Conservation (phyloP, 805 yeast species). For the Starmerella scarabaei region DNA sequence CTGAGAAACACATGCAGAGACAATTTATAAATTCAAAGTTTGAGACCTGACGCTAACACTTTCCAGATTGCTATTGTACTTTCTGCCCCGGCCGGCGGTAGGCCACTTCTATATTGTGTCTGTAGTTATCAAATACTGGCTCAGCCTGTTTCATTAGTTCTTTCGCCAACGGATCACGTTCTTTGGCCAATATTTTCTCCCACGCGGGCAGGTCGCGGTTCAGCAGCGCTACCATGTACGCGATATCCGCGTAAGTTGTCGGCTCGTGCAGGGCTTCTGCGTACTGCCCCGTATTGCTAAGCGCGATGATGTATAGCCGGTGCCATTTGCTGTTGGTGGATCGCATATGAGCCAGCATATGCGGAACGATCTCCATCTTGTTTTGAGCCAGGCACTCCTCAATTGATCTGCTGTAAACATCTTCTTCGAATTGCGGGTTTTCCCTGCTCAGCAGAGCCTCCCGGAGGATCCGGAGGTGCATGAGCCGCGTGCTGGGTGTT, state of each 20-base stretch:
- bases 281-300: conserved; percentile 10
- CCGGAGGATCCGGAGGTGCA: conserved; percentile 8
- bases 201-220: conserved; percentile 9
- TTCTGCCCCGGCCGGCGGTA: not conserved
- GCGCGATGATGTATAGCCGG: conserved; percentile 1
- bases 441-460: conserved; percentile 9
- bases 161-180: not conserved
- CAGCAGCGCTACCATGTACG: conserved; percentile 5
- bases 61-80: conserved; percentile 7
- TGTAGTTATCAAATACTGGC: not conserved
- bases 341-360: conserved; percentile 4
- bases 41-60: conserved; percentile 19
- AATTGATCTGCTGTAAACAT: conserved; percentile 6
- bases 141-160: conserved; percentile 7
- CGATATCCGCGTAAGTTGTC: not conserved
- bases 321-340: not conserved
- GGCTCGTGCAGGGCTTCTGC: conserved; percentile 5
- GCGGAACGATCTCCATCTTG: conserved; percentile 4
- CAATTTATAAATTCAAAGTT: conserved; percentile 13
- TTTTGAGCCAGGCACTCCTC: conserved; percentile 5
- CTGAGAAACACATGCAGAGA: conserved; percentile 27
- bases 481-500: not conserved
- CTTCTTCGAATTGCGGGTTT: not conserved
- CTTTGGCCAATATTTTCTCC: not conserved
- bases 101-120: not conserved